Percentiles rank a stretch among this genome's conserved stretches.
Evolutionary conservation across 2,329 filamentous ascomycete species (phyloP).

Genomic region (Colletotrichum salicis): DNA sequence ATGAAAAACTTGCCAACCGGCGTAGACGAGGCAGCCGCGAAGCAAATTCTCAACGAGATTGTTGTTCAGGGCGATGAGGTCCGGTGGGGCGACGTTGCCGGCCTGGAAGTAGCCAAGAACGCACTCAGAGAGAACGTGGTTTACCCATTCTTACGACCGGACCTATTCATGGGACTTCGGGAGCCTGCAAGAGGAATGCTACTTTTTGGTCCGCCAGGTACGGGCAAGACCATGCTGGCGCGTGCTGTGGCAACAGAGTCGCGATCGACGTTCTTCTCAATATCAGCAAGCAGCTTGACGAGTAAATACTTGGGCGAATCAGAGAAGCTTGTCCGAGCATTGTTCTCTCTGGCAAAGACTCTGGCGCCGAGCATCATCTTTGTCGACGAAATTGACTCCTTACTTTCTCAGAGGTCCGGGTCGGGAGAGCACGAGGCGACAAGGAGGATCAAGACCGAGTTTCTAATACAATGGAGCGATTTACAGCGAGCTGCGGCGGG

Average conservation of each 20-base stretch:
- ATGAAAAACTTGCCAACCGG: slow-evolving; percentile 84
- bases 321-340: slow-evolving; percentile 92
- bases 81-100: slow-evolving; percentile 93
- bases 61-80: slow-evolving; percentile 95
- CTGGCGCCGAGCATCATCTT: slow-evolving; percentile 97
- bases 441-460: slow-evolving; percentile 95
- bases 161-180: slow-evolving; percentile 93
- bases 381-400: slow-evolving; percentile 96
- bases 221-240: slow-evolving; percentile 97
- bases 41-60: slow-evolving; percentile 95
- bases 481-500: slow-evolving; percentile 91
- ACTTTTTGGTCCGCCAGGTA: slow-evolving; percentile 95
- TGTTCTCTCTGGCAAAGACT: slow-evolving; percentile 89
- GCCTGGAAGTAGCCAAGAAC: slow-evolving; percentile 88
- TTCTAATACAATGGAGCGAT: slow-evolving; percentile 97
- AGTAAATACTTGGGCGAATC: slow-evolving; percentile 97
- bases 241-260: slow-evolving; percentile 95
- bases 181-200: slow-evolving; percentile 96
- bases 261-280: slow-evolving; percentile 94
- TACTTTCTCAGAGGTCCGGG: slow-evolving; percentile 85
- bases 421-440: slow-evolving; percentile 93
- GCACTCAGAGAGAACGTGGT: slow-evolving; percentile 96
- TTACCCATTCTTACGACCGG: slow-evolving; percentile 93
- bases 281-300: slow-evolving; percentile 92
- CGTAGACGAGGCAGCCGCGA: slow-evolving; percentile 83